A percentile compares a stretch with the other conserved stretches of the same genome.
phyloP scores from a whole-genome alignment of 495 filamentous ascomycete genomes.

The Neurospora sp. region DNA sequence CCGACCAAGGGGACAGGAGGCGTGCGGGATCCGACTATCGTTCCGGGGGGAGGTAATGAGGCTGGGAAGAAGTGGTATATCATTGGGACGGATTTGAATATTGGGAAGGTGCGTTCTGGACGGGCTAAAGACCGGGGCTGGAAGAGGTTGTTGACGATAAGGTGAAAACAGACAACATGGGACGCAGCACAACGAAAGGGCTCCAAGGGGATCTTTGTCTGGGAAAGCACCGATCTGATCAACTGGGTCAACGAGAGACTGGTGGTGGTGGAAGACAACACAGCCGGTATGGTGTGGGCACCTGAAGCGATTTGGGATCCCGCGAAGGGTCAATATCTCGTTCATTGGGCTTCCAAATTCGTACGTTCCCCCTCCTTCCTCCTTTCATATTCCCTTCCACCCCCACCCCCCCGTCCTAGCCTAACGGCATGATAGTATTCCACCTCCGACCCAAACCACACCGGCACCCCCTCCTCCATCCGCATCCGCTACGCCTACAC shows the following conservation, averaged over 20 bases:
- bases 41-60: constrained; percentile 37
- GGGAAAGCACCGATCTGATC: constrained; percentile 41
- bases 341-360: constrained; percentile 46
- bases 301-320: constrained; percentile 45
- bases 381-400: too few species aligned
- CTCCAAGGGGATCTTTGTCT: constrained; percentile 40
- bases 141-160: neutral
- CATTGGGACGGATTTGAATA: constrained; percentile 42
- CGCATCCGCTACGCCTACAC: constrained; percentile 36
- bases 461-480: constrained; percentile 29
- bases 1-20: constrained; percentile 42
- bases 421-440: too few species aligned
- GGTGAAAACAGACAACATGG: constrained; percentile 32
- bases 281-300: constrained; percentile 47
- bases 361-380: constrained; percentile 13
- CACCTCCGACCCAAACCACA: constrained; percentile 27
- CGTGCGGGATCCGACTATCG: constrained; percentile 38
- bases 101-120: constrained; percentile 28
- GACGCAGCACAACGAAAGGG: constrained; percentile 41
- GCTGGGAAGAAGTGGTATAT: constrained; percentile 45
- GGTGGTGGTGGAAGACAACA: constrained; percentile 37
- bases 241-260: constrained; percentile 39
- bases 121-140: too few species aligned
- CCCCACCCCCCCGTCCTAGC: too few species aligned
- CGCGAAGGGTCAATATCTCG: constrained; percentile 37